Conservation (phyloP, 169 alveolate species). For the Plasmodium knowlesi region DNA sequence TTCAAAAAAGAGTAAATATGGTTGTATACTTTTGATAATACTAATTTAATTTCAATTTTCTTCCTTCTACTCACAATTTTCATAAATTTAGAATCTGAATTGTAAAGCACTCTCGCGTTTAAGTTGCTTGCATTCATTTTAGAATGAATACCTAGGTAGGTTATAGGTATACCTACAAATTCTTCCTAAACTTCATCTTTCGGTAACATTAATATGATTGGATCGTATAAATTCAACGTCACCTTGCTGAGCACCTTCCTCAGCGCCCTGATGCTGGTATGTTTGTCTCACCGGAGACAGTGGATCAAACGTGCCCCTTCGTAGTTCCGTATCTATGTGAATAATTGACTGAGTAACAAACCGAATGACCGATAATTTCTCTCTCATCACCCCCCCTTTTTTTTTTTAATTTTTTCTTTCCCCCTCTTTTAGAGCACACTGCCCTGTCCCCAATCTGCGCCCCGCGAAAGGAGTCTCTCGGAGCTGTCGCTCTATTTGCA, state of each 20-base stretch:
- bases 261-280: neutral
- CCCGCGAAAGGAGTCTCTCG: neutral
- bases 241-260: neutral
- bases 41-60: neutral
- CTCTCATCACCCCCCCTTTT: neutral
- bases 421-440: neutral
- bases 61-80: neutral
- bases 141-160: neutral
- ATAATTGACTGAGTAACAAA: neutral
- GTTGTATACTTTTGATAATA: neutral
- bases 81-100: neutral
- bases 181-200: neutral
- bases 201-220: neutral
- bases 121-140: neutral
- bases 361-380: neutral
- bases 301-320: neutral
- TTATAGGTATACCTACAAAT: neutral
- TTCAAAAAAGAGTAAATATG: neutral
- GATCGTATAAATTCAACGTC: neutral
- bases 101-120: neutral
- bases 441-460: neutral
- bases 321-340: no score
- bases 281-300: neutral
- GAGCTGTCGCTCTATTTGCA: neutral
- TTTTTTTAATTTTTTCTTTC: no score